These are phyloP conservation scores for Auricularia sp. DNA, from an alignment of 768 basidiomycete genomes.

Conservation along the genomic window DNA sequence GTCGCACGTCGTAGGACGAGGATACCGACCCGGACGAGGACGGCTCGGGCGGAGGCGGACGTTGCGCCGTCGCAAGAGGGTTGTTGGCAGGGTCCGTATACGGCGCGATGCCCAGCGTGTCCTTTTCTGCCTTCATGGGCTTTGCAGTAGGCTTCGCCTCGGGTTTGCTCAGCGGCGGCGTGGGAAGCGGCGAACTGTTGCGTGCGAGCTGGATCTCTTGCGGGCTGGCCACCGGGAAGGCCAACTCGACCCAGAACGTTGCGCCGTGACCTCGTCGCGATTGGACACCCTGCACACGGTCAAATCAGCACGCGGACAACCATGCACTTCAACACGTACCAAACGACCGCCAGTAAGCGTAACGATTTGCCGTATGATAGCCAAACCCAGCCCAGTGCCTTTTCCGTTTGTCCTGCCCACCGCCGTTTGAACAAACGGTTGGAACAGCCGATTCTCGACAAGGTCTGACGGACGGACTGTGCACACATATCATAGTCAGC, in stretches of 20 bases:
- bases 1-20: neutral
- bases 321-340: constrained; percentile 10
- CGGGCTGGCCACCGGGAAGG: constrained; percentile 9
- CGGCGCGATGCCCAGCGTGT: constrained; percentile 6
- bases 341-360: constrained; percentile 32
- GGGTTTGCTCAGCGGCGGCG: neutral
- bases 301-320: neutral
- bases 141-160: neutral
- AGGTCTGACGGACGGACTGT: constrained; percentile 18
- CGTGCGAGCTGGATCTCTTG: constrained; percentile 5
- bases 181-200: constrained; percentile 2
- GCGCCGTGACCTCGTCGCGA: constrained; percentile 29
- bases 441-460: constrained; percentile 18
- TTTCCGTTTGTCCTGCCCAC: constrained; percentile 30
- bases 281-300: constrained; percentile 11
- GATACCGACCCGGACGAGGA: constrained; percentile 6
- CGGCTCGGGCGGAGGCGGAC: neutral
- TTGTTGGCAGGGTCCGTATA: constrained; percentile 2
- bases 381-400: constrained; percentile 36
- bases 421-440: constrained; percentile 26
- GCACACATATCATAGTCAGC: constrained; percentile 1
- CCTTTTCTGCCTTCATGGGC: constrained; percentile 5
- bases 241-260: constrained; percentile 33
- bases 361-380: constrained; percentile 35
- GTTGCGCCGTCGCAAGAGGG: neutral